Conservation (phyloP, 768 basidiomycete genomes). For the Epithele typhae region DNA sequence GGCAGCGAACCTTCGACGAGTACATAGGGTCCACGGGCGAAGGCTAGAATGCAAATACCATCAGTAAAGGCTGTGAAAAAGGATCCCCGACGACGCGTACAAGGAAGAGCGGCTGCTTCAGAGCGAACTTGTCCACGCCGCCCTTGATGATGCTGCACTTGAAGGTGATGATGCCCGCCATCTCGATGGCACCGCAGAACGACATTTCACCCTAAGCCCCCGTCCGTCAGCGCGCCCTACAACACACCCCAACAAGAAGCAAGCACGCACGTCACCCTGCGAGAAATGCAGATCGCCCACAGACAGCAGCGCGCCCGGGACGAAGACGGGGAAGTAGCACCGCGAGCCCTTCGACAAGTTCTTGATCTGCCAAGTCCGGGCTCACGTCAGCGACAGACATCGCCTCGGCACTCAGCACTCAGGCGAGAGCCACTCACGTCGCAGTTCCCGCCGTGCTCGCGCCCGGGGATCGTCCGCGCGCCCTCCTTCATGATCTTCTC, state of each 20-base stretch:
- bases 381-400: too few relatives aligned
- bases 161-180: conserved; percentile 75
- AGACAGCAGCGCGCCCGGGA: conserved; percentile 71
- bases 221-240: too few relatives aligned
- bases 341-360: conserved; percentile 71
- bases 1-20: conserved; percentile 57
- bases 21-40: conserved; percentile 75
- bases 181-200: conserved; percentile 77
- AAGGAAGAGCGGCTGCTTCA: conserved; percentile 74
- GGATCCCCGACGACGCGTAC: conserved; percentile 33
- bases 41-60: conserved; percentile 38
- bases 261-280: conserved; percentile 57
- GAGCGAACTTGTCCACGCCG: conserved; percentile 66
- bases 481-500: conserved; percentile 61
- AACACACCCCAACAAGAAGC: too few relatives aligned
- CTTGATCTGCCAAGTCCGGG: conserved; percentile 59
- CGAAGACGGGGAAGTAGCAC: conserved; percentile 74
- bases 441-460: conserved; percentile 81
- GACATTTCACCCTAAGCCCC: conserved; percentile 42
- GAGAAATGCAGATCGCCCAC: conserved; percentile 80
- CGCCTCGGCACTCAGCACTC: background rate
- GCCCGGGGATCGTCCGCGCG: conserved; percentile 67
- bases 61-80: background rate
- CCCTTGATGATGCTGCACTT: conserved; percentile 69
- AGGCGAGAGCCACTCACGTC: conserved; percentile 39